Conservation (phyloP, 441 rosid species). For the Adansonia rubrostipa region DNA sequence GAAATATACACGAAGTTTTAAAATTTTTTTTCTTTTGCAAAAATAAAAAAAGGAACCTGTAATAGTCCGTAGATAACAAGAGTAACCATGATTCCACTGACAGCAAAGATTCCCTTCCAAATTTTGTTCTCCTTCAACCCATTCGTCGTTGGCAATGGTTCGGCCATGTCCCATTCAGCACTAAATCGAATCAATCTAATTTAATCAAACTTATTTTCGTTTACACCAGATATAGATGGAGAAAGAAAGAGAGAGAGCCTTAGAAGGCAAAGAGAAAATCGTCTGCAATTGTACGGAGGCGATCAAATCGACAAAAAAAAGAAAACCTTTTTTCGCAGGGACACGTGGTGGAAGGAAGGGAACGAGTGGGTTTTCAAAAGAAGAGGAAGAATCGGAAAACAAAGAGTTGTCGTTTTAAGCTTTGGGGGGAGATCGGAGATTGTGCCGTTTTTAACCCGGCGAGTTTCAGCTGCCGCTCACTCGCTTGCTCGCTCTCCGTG, state of each 20-base stretch:
- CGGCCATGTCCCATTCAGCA: constrained; percentile 68
- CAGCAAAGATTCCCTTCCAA: constrained; percentile 77
- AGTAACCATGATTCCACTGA: constrained; percentile 83
- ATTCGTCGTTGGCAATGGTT: constrained; percentile 39
- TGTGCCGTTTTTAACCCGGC: constrained; percentile 35
- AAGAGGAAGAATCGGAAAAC: background rate
- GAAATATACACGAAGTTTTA: background rate
- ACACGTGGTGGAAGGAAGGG: background rate
- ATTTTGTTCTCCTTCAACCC: constrained; percentile 55
- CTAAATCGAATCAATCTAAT: constrained; percentile 13
- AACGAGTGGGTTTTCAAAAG: background rate
- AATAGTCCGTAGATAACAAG: constrained; percentile 89
- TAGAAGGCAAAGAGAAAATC: background rate
- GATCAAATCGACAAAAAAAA: background rate
- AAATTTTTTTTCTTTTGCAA: background rate
- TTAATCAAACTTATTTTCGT: background rate
- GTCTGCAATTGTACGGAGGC: background rate
- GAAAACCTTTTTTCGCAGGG: background rate
- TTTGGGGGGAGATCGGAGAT: constrained; percentile 27
- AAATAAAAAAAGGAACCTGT: constrained; percentile 48
- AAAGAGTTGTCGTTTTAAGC: background rate
- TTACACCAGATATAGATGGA: background rate
- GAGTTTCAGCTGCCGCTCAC: constrained; percentile 10
- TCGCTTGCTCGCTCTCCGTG: background rate
- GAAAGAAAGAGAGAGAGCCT: background rate